Conservation (phyloP, 768 basidiomycete genomes). For the Leccinum olivaceopallidum region DNA sequence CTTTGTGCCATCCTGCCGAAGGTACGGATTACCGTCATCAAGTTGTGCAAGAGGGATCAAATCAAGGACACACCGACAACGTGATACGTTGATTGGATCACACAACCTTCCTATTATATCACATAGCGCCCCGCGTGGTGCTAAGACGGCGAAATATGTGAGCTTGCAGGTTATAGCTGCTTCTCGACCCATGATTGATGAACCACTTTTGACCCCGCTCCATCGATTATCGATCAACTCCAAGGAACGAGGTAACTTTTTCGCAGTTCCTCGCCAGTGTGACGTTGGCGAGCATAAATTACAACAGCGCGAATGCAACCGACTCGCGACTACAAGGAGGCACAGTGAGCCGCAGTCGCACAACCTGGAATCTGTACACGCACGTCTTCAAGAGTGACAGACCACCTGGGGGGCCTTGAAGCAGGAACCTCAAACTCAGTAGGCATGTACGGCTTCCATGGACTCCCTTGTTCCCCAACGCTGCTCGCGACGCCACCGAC, state of each 20-base stretch:
- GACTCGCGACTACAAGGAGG: neutral
- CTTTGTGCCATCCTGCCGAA: slow-evolving; percentile 20
- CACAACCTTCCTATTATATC: slow-evolving; percentile 4
- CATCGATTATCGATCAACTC: neutral
- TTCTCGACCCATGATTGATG: neutral
- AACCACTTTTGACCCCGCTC: neutral
- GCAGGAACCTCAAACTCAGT: neutral
- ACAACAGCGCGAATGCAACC: neutral
- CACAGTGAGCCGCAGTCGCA: neutral
- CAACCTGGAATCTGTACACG: neutral
- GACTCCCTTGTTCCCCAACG: neutral
- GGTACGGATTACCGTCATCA: neutral
- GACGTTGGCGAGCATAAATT: neutral
- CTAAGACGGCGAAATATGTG: neutral
- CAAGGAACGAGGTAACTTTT: neutral
- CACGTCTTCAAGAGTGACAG: neutral
- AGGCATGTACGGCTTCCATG: neutral
- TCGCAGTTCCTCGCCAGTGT: neutral
- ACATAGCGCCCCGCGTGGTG: neutral
- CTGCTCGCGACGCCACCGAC: neutral
- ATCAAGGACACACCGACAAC: neutral
- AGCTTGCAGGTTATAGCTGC: neutral
- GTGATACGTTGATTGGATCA: neutral
- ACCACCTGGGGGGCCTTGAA: neutral
- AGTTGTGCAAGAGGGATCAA: neutral